Evolutionary conservation across 2,329 filamentous ascomycete species (phyloP).

Genomic region (Pyrenochaeta sp.): DNA sequence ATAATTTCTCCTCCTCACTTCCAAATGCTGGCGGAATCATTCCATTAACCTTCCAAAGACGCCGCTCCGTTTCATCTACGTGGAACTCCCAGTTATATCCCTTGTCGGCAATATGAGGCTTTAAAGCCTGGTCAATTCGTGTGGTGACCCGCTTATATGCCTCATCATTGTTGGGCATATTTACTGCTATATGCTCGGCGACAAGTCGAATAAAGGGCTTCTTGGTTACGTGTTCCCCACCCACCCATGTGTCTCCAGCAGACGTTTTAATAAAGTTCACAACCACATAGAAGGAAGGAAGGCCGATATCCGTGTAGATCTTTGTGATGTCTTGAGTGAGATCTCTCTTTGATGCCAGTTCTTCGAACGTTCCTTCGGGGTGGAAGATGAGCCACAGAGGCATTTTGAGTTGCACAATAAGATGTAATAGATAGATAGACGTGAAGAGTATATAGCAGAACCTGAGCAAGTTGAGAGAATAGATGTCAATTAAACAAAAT

Average conservation of each 20-base stretch:
- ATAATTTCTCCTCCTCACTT: constrained; percentile 44
- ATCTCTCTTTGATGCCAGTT: constrained; percentile 37
- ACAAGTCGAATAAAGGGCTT: constrained; percentile 48
- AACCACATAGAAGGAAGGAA: constrained; percentile 55
- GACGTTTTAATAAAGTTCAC: constrained; percentile 48
- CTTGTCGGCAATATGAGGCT: constrained; percentile 52
- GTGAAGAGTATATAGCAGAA: too few species aligned
- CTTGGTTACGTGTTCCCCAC: constrained; percentile 26
- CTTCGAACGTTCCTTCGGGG: constrained; percentile 44
- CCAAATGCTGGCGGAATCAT: constrained; percentile 44
- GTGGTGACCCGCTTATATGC: constrained; percentile 11
- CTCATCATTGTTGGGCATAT: constrained; percentile 23
- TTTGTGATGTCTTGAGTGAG: constrained; percentile 49
- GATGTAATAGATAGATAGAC: too few species aligned
- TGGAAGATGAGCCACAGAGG: constrained; percentile 55
- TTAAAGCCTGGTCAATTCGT: constrained; percentile 42
- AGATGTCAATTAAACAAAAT: too few species aligned
- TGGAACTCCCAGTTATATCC: constrained; percentile 56
- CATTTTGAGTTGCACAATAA: constrained; percentile 32
- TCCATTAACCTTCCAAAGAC: constrained; percentile 57
- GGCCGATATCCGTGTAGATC: constrained; percentile 47
- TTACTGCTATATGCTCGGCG: constrained; percentile 41
- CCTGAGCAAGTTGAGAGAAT: too few species aligned
- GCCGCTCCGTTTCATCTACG: constrained; percentile 54
- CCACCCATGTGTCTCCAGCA: constrained; percentile 33